These are phyloP conservation scores for Paracoccidioides brasiliensis DNA, from an alignment of 2,329 filamentous ascomycete species.

Conservation along the genomic window DNA sequence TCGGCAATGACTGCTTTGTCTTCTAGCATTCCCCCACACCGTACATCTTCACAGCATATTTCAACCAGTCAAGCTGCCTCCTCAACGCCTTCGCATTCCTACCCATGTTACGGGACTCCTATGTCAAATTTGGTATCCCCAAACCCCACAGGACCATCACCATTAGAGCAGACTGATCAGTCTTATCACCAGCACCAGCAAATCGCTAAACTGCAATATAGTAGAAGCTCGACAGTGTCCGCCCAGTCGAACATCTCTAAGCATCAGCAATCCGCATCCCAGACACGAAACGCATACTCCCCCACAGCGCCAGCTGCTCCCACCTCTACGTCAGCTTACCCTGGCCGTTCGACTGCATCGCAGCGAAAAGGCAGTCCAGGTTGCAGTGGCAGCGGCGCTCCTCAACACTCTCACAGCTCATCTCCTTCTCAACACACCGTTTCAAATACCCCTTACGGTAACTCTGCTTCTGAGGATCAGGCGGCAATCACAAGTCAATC, in stretches of 20 bases:
- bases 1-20: slow-evolving; percentile 11
- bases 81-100: neutral
- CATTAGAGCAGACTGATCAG: neutral
- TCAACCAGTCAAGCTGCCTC: neutral
- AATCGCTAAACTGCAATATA: slow-evolving; percentile 3
- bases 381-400: neutral
- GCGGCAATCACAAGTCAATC: neutral
- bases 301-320: neutral
- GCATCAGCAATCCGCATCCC: neutral
- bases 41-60: neutral
- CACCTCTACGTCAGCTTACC: neutral
- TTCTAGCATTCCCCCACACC: slow-evolving; percentile 2
- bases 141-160: neutral
- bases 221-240: slow-evolving; percentile 1
- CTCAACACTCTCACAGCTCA: neutral
- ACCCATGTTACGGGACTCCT: neutral
- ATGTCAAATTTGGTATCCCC: neutral
- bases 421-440: neutral
- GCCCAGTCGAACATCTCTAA: neutral
- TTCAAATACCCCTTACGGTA: neutral
- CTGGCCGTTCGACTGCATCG: neutral
- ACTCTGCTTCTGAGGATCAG: neutral
- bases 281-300: neutral
- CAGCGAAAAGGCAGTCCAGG: neutral
- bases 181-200: neutral